Conservation (phyloP, 139 green algal species). For the Coelastrella sp. region DNA sequence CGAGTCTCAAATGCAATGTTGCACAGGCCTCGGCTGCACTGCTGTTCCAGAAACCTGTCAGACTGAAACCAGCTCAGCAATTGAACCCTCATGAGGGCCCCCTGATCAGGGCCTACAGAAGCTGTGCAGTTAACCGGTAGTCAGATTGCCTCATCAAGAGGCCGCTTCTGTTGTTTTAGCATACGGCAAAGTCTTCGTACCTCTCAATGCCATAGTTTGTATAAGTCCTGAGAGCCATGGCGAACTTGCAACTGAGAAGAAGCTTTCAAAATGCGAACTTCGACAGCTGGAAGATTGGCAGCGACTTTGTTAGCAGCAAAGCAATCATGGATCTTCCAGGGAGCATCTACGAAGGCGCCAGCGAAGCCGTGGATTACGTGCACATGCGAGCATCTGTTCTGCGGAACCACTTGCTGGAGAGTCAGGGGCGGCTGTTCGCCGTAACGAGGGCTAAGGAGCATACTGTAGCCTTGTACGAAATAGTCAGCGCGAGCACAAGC, state of each 20-base stretch:
- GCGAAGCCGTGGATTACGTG: conserved; percentile 49
- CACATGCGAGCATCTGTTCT: conserved; percentile 55
- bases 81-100: too few relatives aligned
- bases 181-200: too few relatives aligned
- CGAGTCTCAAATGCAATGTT: too few relatives aligned
- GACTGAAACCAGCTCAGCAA: too few relatives aligned
- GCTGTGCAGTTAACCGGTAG: too few relatives aligned
- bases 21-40: too few relatives aligned
- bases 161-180: too few relatives aligned
- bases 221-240: background rate
- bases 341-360: conserved; percentile 6
- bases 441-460: background rate
- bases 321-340: background rate
- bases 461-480: background rate
- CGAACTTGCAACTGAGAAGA: conserved; percentile 16
- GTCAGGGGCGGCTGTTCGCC: conserved; percentile 47
- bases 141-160: too few relatives aligned
- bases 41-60: too few relatives aligned
- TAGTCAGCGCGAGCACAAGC: background rate
- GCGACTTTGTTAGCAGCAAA: background rate
- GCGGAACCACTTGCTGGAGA: conserved; percentile 57
- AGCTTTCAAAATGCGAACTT: conserved; percentile 9
- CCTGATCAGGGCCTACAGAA: too few relatives aligned
- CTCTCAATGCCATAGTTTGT: too few relatives aligned
- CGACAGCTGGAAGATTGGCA: conserved; percentile 42